Conservation (phyloP, 202 grass and related monocot species). For the Setaria italica region DNA sequence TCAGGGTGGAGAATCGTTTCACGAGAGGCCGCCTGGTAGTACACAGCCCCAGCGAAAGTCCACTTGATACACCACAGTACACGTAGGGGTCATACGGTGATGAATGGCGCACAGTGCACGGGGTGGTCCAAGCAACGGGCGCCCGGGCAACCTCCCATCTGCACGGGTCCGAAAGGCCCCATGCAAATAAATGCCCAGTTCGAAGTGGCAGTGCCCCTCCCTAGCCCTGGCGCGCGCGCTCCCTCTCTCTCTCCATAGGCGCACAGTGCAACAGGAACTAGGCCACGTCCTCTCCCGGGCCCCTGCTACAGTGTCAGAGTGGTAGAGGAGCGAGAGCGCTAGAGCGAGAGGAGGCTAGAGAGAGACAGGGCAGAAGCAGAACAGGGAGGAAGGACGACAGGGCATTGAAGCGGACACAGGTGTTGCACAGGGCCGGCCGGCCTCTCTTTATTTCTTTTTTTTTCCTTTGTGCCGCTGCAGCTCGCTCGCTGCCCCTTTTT, state of each 20-base stretch:
- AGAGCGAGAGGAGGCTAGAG: not conserved
- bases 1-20: not conserved
- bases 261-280: constrained; percentile 20
- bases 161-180: constrained; percentile 55
- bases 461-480: not conserved
- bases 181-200: constrained; percentile 56
- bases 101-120: constrained; percentile 39
- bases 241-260: not conserved
- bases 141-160: constrained; percentile 40
- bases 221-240: too few relatives aligned
- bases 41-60: constrained; percentile 3
- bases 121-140: constrained; percentile 29
- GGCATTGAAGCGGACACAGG: constrained; percentile 54
- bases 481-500: constrained; percentile 34
- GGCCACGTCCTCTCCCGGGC: not conserved
- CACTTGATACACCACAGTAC: constrained; percentile 10
- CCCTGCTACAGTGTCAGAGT: constrained; percentile 7
- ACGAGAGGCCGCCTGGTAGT: not conserved
- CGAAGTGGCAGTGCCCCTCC: constrained; percentile 25
- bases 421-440: constrained; percentile 29
- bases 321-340: not conserved
- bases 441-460: constrained; percentile 22
- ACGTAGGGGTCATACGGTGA: constrained; percentile 11
- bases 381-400: constrained; percentile 12
- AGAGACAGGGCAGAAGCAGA: not conserved